Evolutionary conservation across 2,329 filamentous ascomycete genomes (phyloP).

Genomic region (Aspergillus sojae): DNA sequence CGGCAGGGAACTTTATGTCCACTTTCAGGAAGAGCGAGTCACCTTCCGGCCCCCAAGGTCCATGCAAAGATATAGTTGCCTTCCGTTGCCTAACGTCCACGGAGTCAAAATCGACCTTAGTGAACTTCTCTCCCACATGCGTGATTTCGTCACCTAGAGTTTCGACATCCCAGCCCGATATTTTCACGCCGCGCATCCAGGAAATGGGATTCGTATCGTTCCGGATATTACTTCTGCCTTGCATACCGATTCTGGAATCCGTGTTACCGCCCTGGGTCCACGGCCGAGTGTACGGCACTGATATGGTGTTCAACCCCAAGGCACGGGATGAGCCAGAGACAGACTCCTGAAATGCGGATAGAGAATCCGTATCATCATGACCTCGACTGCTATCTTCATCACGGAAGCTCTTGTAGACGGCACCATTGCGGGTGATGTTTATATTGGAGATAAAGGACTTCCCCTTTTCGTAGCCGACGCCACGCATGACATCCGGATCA

Average conservation of each 20-base stretch:
- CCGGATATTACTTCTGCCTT: slow-evolving; percentile 49
- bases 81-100: slow-evolving; percentile 58
- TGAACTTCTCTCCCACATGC: slow-evolving; percentile 62
- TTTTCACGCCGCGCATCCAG: slow-evolving; percentile 68
- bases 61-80: slow-evolving; percentile 60
- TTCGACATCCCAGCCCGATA: slow-evolving; percentile 57
- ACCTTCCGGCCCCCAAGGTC: slow-evolving; percentile 60
- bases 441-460: slow-evolving; percentile 65
- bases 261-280: slow-evolving; percentile 50
- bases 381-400: slow-evolving; percentile 65
- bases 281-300: slow-evolving; percentile 54
- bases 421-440: slow-evolving; percentile 78
- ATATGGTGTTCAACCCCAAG: slow-evolving; percentile 53
- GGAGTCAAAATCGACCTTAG: slow-evolving; percentile 61
- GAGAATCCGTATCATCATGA: slow-evolving; percentile 54
- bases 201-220: slow-evolving; percentile 61
- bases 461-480: slow-evolving; percentile 74
- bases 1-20: slow-evolving; percentile 59
- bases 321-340: slow-evolving; percentile 29
- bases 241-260: slow-evolving; percentile 51
- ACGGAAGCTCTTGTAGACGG: slow-evolving; percentile 81
- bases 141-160: slow-evolving; percentile 64
- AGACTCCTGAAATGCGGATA: slow-evolving; percentile 30
- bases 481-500: slow-evolving; percentile 63
- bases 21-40: slow-evolving; percentile 59